Base-by-base conservation (phyloP, 441 rosid species). In the Gossypium lobatum region DNA sequence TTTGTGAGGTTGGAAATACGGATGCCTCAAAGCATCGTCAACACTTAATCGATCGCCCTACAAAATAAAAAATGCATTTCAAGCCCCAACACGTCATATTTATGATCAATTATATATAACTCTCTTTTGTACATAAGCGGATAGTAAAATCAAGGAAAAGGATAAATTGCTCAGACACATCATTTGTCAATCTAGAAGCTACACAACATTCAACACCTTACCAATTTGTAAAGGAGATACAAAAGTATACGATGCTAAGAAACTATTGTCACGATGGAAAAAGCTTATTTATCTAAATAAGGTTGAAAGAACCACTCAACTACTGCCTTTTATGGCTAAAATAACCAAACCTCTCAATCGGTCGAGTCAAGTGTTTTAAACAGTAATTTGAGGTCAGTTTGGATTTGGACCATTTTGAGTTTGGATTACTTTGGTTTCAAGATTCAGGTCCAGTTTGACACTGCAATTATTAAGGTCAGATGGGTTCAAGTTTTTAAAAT, bases 21-120 rank as follows among this genome's bases (percentile, higher is more conserved):
- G 96, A 86, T 95, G 97, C 76, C 42, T 87, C 85, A 95, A 75
- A 82, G 98, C 99, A 74, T 91, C 91, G 74, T 91, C 92, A 48
- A 90, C 78, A 26, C 79, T 89, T 74, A 90, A n/a, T 53, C 98
- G 89, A 76, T 91, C 98, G 74, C 90, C 96, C 97, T 94, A 77
- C 83, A 62, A 72, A 58, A 75, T 17, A 50, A 9, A n/a, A 75
- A 61, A 61, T 10, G 23, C 70, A 64, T 70, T 31, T 14, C 52
- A 52, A 73, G 54, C 62, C 45, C 25, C 11, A 57, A 17, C 48
- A 18, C 60, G 25, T 59, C 52, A 58, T 13, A 11, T 21, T 37
- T 37, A 31, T 11, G 11, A 57, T 20, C 50, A 57, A 17, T 10
- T 34, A 2, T 1, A 23, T 25, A 17, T 25, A 70, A 17, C 5